Conservation (phyloP, 2,329 filamentous ascomycete species). For the Alternaria sp. region DNA sequence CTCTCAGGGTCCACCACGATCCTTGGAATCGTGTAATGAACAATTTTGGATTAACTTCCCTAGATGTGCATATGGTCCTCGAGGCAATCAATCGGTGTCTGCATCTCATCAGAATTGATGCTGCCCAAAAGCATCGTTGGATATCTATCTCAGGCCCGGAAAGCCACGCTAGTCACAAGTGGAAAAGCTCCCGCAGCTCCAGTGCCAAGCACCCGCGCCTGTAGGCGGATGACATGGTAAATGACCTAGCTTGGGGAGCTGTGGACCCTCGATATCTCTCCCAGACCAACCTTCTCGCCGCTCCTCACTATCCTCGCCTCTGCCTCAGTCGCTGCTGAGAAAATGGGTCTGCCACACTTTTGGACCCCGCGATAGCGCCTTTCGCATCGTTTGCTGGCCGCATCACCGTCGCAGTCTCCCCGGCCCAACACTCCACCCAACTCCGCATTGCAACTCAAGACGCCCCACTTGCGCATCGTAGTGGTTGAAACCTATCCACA, state of each 20-base stretch:
- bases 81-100: not conserved
- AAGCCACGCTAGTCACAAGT: conserved; percentile 7
- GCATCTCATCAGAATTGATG: not conserved
- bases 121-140: not conserved
- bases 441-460: conserved; percentile 19
- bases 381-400: conserved; percentile 26
- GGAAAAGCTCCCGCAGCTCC: conserved; percentile 25
- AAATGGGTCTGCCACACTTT: conserved; percentile 38
- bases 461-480: conserved; percentile 16
- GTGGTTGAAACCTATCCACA: not conserved
- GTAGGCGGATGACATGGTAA: conserved; percentile 26
- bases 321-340: conserved; percentile 23
- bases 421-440: conserved; percentile 9
- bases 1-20: not conserved
- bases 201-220: not conserved
- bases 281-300: conserved; percentile 4
- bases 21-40: not conserved
- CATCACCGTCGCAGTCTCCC: conserved; percentile 8
- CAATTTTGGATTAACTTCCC: not conserved
- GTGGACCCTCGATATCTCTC: conserved; percentile 16
- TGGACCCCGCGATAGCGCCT: conserved; percentile 9
- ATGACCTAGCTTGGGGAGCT: conserved; percentile 10
- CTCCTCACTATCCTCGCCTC: conserved; percentile 10
- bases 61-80: not conserved
- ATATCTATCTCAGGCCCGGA: not conserved